phyloP scores from a whole-genome alignment of 2,329 filamentous ascomycete genomes.

The Cucurbitaria berberidis region DNA sequence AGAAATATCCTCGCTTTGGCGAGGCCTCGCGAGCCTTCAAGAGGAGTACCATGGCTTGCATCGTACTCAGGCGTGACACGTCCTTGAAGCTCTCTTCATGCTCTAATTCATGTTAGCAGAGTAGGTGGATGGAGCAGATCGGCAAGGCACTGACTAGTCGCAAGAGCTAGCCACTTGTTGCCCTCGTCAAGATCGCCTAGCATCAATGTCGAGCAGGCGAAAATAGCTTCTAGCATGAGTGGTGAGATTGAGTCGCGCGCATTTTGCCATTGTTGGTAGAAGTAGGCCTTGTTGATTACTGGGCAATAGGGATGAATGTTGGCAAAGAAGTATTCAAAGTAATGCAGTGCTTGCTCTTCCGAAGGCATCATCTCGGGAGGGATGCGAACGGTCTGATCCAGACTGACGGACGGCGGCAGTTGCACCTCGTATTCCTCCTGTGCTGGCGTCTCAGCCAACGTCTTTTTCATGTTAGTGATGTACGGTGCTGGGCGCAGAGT shows the following conservation, averaged over 20 bases:
- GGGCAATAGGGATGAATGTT: constrained; percentile 94
- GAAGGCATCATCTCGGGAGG: constrained; percentile 92
- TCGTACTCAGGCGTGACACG: constrained; percentile 84
- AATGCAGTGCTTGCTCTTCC: constrained; percentile 79
- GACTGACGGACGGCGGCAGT: constrained; percentile 71
- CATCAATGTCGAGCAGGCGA: constrained; percentile 84
- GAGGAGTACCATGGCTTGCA: constrained; percentile 86
- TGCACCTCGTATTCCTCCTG: constrained; percentile 74
- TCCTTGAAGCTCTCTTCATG: constrained; percentile 96
- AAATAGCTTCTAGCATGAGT: constrained; percentile 85
- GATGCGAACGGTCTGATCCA: constrained; percentile 82
- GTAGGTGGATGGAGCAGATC: neutral
- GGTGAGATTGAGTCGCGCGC: constrained; percentile 86
- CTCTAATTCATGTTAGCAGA: constrained; percentile 57
- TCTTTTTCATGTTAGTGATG: constrained; percentile 69
- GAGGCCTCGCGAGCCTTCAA: constrained; percentile 91
- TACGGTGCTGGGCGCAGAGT: constrained; percentile 74
- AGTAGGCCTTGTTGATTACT: constrained; percentile 79
- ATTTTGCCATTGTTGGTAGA: constrained; percentile 89
- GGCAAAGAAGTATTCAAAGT: constrained; percentile 88
- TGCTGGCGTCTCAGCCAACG: constrained; percentile 65
- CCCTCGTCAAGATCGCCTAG: constrained; percentile 84
- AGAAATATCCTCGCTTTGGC: constrained; percentile 93
- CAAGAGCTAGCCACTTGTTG: constrained; percentile 90
- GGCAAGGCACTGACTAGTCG: constrained; percentile 70